Percentiles rank a stretch among this genome's conserved stretches.
Conservation (phyloP, 2,329 filamentous ascomycete genomes). For the Gnomoniopsis smithogilvyi region DNA sequence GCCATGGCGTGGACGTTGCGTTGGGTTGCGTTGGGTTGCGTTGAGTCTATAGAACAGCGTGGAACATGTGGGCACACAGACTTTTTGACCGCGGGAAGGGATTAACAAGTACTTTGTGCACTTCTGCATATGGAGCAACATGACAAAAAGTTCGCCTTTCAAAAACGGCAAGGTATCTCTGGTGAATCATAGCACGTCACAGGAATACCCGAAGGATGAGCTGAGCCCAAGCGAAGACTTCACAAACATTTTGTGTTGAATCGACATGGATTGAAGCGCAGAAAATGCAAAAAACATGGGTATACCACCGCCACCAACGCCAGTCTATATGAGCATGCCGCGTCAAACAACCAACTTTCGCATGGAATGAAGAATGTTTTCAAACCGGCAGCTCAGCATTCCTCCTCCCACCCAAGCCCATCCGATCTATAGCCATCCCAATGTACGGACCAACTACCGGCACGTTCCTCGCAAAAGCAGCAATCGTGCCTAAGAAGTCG, state of each 20-base stretch:
- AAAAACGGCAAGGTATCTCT: neutral
- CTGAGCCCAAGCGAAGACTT: neutral
- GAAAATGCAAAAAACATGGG: slow-evolving; percentile 2
- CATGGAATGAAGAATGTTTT: slow-evolving; percentile 21
- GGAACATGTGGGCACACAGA: slow-evolving; percentile 14
- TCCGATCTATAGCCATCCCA: slow-evolving; percentile 66
- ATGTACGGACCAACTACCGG: slow-evolving; percentile 87
- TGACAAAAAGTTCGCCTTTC: slow-evolving; percentile 6
- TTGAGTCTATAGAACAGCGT: slow-evolving; percentile 19
- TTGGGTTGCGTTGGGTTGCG: neutral
- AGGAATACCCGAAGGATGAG: neutral
- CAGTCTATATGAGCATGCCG: slow-evolving; percentile 19
- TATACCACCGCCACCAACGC: slow-evolving; percentile 18
- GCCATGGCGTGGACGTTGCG: slow-evolving; percentile 9
- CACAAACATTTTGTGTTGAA: neutral
- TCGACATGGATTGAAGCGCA: neutral
- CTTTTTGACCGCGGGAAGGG: slow-evolving; percentile 14
- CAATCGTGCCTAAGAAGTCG: slow-evolving; percentile 92
- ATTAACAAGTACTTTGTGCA: neutral
- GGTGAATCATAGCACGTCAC: neutral
- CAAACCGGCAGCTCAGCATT: slow-evolving; percentile 78
- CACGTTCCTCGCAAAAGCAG: slow-evolving; percentile 78
- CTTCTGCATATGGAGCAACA: slow-evolving; percentile 14
- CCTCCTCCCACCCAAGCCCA: slow-evolving; percentile 61
- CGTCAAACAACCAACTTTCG: slow-evolving; percentile 5